Base-by-base conservation (phyloP, 1,284 basidiomycete genomes). In the Pholiota adiposa region DNA sequence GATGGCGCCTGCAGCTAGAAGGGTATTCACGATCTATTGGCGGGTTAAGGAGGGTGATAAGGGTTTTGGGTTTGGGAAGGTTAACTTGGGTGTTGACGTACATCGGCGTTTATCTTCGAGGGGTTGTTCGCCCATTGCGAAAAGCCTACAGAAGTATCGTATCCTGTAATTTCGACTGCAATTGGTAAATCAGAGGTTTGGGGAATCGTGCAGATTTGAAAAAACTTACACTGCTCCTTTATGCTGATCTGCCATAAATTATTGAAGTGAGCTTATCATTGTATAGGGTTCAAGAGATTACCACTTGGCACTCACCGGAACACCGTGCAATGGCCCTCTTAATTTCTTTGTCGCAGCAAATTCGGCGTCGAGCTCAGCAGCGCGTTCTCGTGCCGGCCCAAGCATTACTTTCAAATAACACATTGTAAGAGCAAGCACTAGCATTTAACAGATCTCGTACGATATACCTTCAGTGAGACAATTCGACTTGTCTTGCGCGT, bases 241-340 rank as follows among this genome's bases (percentile, higher is more conserved):
- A 77, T 69, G 49, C 75, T 79, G 31, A 76, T 63, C 77, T 77
- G 60, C 14, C n/a, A 41, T 59, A 11, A 43, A 21, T 44, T 1
- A 29, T n/a, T 6, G 31, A 40, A 12, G 9, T 16, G 23, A 16
- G 49, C 63, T 63, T 41, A 63, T 21, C 6, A 43, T 91, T 69
- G 90, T 21, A 29, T 19, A 19, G 8, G n/a, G 33, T 6, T n/a
- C n/a, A n/a, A 48, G 49, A 8, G 14, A 33, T 41, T 51, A 14
- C 34, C 16, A 12, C 41, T 21, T 27, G 19, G 18, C 75, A 72
- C 86, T 85, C 56, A 93, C 83, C 4, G 94, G 95, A 16, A 97
- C 85, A 27, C 94, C 94, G 70, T 93, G 92, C 36, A 95, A 79
- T 9, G 86, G 86, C 0, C 94, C 94, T 18, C 81, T 80, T 25